Evolutionary conservation across 2,329 filamentous ascomycete species (phyloP), one percentile per base, ranked within the genome.

Genomic region (Aspergillus aculeatus): DNA sequence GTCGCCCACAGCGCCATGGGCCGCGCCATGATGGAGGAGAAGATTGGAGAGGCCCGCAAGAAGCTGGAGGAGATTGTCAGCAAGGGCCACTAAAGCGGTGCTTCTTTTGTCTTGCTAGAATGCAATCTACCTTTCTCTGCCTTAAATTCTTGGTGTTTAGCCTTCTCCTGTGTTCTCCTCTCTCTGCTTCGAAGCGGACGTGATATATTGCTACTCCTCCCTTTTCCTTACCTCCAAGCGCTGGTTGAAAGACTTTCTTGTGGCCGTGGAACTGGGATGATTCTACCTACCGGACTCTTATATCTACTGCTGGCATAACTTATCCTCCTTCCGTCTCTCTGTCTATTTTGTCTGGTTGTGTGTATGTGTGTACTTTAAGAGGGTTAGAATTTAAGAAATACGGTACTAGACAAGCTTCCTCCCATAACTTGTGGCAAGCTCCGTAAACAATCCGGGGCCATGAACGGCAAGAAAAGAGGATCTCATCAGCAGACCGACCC

Each of bases 61-160:
- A 83, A 84, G 53, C 80, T 97, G 60, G 92, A 97, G 82, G 87
- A 86, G 62, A 95, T 93, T 92, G 91, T 98, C 57, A 91, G 86
- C 82, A 93, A 96, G 84, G 93, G 92, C 59, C 90, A 89, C 83
- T 93, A 84, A 80, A 65, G 32, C 19, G 23, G 3, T 29, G 49
- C 47, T 50, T 11, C 44, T 54, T 16, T 50, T 35, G 26, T 29
- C 26, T 29, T 29, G 26, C 26, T 29, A 29, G 26, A 29, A 29
- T 29, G 7, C 26, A 7, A 29, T 29, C 26, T 10, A 29, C 26
- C 26, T 29, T 29, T 29, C 26, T 29, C 7, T 29, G 26, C 26
- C 26, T 57, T 56, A 49, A 51, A 16, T 38, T 29, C 44, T 47
- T 60, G 54, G 57, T 52, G 58, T 50, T 59, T 60, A 55, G 57